Evolutionary conservation across 768 basidiomycete species (phyloP), one percentile per base, ranked within the genome.

Genomic region (Kwoniella botswanensis): DNA sequence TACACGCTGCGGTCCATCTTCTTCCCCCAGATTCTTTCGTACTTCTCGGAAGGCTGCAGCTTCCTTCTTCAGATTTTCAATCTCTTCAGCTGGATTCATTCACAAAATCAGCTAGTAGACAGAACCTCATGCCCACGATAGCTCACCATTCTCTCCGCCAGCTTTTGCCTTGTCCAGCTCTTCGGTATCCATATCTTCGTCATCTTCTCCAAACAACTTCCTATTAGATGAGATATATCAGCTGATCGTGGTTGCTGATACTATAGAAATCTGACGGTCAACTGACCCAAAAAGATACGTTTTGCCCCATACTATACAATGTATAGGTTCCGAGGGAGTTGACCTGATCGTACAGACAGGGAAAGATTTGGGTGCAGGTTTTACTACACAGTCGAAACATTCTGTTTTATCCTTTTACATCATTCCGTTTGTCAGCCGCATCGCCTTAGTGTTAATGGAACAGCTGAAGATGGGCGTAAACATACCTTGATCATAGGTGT

Each of bases 231-330:
- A 56, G 67, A 22, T 7, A 21, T 53, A 11, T 35, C 21, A 21
- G 57, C 75, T 62, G 76, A 71, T 71, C 71, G 18, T 52, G 13
- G 24, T 5, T 46, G 46, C 12, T 46, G 12, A 46, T 18, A 46
- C 43, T 13, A 24, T 21, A 3, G 3, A 52, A 22, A 11, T 9
- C 52, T 2, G 50, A 62, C 18, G n/a, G 13, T 29, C 13, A 13
- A 84, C 91, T 80, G 76, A 93, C 95, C 92, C 90, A 77, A 98
- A 88, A 13, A 99, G 89, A 85, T 98, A 98, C 68, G 90, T 94
- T 83, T 98, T 99, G 41, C 93, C 94, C 97, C 97, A 99, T 2
- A 98, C 95, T 60, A 99, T 98, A 79, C 96, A 99, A 78, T 99
- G 97, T 62, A 98, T 97, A 0, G 97, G 94, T 74, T 96, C 95